Conservation (phyloP, 495 filamentous ascomycete species). For the Tetracladium marchalianum region DNA sequence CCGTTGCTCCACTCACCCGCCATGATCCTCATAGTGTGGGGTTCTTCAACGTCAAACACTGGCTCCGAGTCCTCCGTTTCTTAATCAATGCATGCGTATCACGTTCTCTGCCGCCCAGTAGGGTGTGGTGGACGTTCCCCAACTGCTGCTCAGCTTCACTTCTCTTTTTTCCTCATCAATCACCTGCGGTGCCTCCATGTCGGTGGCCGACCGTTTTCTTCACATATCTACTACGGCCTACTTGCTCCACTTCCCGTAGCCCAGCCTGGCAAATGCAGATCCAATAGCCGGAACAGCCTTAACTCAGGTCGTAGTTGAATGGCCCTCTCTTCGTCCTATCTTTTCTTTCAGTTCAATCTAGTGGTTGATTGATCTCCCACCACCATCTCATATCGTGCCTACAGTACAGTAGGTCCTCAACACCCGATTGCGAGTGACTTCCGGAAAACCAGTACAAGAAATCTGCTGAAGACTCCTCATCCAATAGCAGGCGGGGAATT, state of each 20-base stretch:
- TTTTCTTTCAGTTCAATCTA: slow-evolving; percentile 7
- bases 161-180: slow-evolving; percentile 8
- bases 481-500: slow-evolving; percentile 10
- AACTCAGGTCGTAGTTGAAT: slow-evolving; percentile 10
- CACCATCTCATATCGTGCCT: neutral
- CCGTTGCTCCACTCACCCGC: slow-evolving; percentile 14
- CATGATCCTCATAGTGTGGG: slow-evolving; percentile 14
- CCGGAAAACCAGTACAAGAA: slow-evolving; percentile 11
- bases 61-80: slow-evolving; percentile 12
- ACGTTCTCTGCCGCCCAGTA: neutral
- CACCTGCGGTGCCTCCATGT: slow-evolving; percentile 17
- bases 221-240: slow-evolving; percentile 10
- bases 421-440: slow-evolving; percentile 11
- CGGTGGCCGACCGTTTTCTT: slow-evolving; percentile 18
- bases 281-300: slow-evolving; percentile 20
- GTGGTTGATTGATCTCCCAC: neutral
- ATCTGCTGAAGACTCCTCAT: slow-evolving; percentile 12
- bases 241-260: slow-evolving; percentile 17
- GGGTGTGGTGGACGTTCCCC: slow-evolving; percentile 4
- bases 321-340: slow-evolving; percentile 18
- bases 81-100: slow-evolving; percentile 22
- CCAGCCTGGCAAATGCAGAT: slow-evolving; percentile 17
- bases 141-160: slow-evolving; percentile 4
- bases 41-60: slow-evolving; percentile 22
- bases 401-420: slow-evolving; percentile 1